Evolutionary conservation across 2,329 filamentous ascomycete genomes (phyloP), one percentile per base, ranked within the genome.

Genomic region (Colletotrichum truncatum): DNA sequence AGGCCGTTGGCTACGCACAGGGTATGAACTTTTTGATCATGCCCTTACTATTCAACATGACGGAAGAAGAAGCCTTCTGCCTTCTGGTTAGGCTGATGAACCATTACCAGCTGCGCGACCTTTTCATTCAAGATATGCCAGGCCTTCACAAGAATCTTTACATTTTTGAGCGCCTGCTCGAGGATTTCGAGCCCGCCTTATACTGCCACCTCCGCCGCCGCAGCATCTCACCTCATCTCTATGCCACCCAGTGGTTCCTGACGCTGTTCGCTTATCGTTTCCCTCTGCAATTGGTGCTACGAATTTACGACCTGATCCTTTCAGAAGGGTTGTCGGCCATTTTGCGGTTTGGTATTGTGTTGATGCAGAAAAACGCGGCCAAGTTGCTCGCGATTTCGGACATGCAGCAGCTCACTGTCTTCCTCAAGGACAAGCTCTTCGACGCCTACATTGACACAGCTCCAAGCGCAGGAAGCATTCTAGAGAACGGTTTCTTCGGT

Each of bases 11-110:
- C 30, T 99, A 99, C 77, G 95, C 97, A 0, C 96, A 99, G 78
- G 96, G 96, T 74, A 98, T 99, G 92, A 99, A 98, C 75, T 99
- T 99, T 74, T 88, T 99, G 65, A 92, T 94, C 51, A 98, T 98
- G 94, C 96, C 97, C 23, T 78, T 99, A 16, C 83, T 99, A 1
- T 98, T 99, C 81, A 98, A 98, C 76, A 97, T 98, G 94, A 92
- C 94, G 3, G 95, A 98, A 79, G 94, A 97, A 74, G 96, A 99
- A 79, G 95, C 96, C 0, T 99, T 99, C 74, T 96, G 93, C 72
- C 83, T 99, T 16, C 87, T 99, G 25, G 94, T 98, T 16, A 91
- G 93, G 69, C 80, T 99, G 57, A 99, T 99, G 96, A 97, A 97
- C 80, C 93, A 98, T 70, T 99, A 98, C 77, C 90, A 93, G 64